Conservation (phyloP, 441 rosid species). For the Codiaeum variegatum region DNA sequence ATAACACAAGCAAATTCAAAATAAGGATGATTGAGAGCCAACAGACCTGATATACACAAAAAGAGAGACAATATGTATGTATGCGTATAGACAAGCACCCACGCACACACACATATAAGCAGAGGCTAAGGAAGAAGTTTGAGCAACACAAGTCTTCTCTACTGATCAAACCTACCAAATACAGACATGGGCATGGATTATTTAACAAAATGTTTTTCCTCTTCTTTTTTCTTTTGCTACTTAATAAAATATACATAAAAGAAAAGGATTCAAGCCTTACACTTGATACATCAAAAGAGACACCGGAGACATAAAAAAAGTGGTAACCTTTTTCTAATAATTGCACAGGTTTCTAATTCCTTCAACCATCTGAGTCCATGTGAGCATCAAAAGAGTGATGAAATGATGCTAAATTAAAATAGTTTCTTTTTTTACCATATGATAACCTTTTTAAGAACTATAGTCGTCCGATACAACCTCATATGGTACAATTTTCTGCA, state of each 20-base stretch:
- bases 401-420: neutral
- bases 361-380: neutral
- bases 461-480: neutral
- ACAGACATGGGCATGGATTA: neutral
- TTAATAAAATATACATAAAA: neutral
- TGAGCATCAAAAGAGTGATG: neutral
- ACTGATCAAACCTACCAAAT: neutral
- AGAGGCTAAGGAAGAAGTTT: slow-evolving; percentile 4
- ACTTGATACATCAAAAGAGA: neutral
- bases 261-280: neutral
- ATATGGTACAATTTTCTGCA: neutral
- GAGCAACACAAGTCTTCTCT: slow-evolving; percentile 2
- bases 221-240: neutral
- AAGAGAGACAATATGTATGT: neutral
- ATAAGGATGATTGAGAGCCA: neutral
- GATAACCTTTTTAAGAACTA: neutral
- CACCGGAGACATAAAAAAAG: neutral
- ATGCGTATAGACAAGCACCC: too few relatives aligned
- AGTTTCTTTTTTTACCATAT: neutral
- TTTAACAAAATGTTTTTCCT: neutral
- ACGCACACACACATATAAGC: neutral
- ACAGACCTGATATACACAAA: neutral
- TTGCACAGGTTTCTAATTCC: neutral
- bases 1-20: slow-evolving; percentile 1
- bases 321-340: neutral